These are phyloP conservation scores for Rhododendron simsii DNA, from an alignment of 148 eudicot species.

Conservation along the genomic window DNA sequence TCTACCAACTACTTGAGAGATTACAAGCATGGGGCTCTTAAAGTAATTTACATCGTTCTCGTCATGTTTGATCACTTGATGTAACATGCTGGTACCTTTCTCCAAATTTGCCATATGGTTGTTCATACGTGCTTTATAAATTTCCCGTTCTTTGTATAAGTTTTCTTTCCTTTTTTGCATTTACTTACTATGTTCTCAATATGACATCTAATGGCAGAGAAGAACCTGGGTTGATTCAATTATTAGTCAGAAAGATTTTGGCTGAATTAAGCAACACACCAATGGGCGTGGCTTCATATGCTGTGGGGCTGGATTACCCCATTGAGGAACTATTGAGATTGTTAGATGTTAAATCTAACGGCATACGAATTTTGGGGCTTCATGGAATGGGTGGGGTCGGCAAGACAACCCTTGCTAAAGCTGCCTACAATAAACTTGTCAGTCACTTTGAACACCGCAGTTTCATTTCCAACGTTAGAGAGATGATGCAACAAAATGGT, in stretches of 20 bases:
- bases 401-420: conserved; percentile 68
- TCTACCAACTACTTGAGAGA: not conserved
- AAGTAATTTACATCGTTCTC: not conserved
- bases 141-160: not conserved
- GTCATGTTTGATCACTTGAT: not conserved
- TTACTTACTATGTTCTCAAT: not conserved
- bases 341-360: not conserved
- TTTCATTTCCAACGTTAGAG: conserved; percentile 43
- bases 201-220: not conserved
- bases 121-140: not conserved
- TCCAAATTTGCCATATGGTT: not conserved
- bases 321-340: not conserved
- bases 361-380: conserved; percentile 1
- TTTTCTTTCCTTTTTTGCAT: not conserved
- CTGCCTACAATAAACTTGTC: conserved; percentile 49
- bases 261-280: not conserved
- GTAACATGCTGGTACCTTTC: not conserved
- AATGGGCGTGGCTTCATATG: not conserved
- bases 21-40: not conserved
- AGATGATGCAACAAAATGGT: conserved; percentile 21
- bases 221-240: not conserved
- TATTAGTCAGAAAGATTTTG: not conserved
- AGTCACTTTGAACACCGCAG: conserved; percentile 33
- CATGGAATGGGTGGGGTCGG: conserved; percentile 23
- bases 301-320: not conserved